Evolutionary conservation across 2,329 filamentous ascomycete species (phyloP), one percentile per base, ranked within the genome.

Genomic region (Proliferodiscus dingleyae): DNA sequence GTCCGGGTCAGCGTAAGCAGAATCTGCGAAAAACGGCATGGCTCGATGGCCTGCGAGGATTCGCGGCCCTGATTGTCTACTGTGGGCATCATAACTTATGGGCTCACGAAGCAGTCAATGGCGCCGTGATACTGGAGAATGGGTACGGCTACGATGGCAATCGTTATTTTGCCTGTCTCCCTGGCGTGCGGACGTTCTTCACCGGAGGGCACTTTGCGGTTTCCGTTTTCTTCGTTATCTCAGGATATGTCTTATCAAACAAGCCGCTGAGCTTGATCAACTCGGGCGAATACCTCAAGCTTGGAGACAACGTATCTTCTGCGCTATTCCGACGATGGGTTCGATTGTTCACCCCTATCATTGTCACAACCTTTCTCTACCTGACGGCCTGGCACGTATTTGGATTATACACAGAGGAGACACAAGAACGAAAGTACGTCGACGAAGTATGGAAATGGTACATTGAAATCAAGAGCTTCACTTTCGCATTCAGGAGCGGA

Each of bases 401-500:
- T 37, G 57, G 54, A 11, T 46, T 62, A 18, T 61, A 50, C 50
- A 59, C 54, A 0, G 45, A 45, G 16, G 48, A 49, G 3, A 43
- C 46, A 9, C 49, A 52, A 29, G 30, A 60, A 36, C 18, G 32
- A 6, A 60, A 46, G 2, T 60, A 47, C 36, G 41, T 49, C 10
- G 53, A 53, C 3, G 58, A 60, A 42, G 13, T 61, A 8, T 58
- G 54, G 54, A 52, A 55, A 11, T 64, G 59, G 57, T 63, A 63
- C 36, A 21, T 32, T 50, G 77, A 84, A 59, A 69, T 78, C 59
- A 85, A 85, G 61, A 84, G 83, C 61, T 85, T 82, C 65, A 85
- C 74, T 62, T 85, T 81, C 59, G 61, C 83, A 33, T 85, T 78
- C 64, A 74, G 76, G 37, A 70, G 70, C 10, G 77, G 77, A 5